phyloP scores from a whole-genome alignment of 305 asterid species.

The Rubia peregrina region DNA sequence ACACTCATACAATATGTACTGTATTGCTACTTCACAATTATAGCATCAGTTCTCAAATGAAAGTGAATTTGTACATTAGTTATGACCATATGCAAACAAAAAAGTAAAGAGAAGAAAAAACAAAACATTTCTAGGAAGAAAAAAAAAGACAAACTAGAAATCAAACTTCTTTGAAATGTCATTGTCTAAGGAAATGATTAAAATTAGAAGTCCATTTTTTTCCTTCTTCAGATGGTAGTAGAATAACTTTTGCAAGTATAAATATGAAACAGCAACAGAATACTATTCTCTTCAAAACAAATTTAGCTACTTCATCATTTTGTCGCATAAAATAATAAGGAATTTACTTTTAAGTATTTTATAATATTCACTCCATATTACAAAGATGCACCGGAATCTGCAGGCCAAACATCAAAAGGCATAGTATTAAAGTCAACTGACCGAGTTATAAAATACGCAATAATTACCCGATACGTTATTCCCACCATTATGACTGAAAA shows the following conservation, averaged over 20 bases:
- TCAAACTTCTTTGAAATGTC: neutral
- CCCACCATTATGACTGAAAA: neutral
- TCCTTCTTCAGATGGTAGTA: neutral
- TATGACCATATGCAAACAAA: neutral
- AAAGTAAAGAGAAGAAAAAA: too few relatives aligned
- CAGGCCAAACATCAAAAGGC: neutral
- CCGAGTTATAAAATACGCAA: neutral
- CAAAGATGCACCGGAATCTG: constrained; percentile 8
- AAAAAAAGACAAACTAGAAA: neutral
- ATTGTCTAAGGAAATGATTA: neutral
- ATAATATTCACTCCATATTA: neutral
- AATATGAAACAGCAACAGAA: neutral
- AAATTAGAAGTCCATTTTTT: too few relatives aligned
- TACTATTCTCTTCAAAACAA: neutral
- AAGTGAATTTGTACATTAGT: neutral
- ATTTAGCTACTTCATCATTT: neutral
- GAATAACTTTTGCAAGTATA: neutral
- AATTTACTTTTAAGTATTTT: neutral
- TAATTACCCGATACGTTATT: neutral
- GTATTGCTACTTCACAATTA: neutral
- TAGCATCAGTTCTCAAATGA: neutral
- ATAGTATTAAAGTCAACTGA: neutral
- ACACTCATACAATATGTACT: neutral
- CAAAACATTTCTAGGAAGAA: too few relatives aligned
- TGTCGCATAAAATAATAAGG: neutral